Base-by-base conservation (phyloP, 805 yeast species). In the Starmerella apis region DNA sequence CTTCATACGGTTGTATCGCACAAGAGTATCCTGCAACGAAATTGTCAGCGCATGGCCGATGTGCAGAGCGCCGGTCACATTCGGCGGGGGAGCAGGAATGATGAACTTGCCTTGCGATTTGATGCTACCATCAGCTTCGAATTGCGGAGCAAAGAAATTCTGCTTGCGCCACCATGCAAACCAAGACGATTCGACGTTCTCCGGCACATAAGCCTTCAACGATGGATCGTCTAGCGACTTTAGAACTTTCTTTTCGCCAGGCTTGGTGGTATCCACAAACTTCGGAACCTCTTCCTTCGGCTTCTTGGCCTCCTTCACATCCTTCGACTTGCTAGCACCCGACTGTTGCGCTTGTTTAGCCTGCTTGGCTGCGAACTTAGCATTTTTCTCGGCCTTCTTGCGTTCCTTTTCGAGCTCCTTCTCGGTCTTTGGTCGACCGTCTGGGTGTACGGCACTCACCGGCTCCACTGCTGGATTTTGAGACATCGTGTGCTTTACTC, bases 21-120 rank as follows among this genome's bases (percentile, higher is more conserved):
- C 80, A 64, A 92, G 77, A 23, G 96, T 69, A 68, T 92, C 98
- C 73, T 92, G 98, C 63, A 92, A 83, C 31, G 97, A 74, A 54
- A 88, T 85, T 16, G 98, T 92, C 66, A 92, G 76, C 25, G 97
- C 98, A 68, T 92, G 98, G 60, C 98, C 98, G 68, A 92, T 92
- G 69, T 92, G 98, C 59, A 92, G 76, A 43, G 97, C 96, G 71
- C 98, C 98, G 43, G 98, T 92, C 57, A 92, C 95, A 67, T 92
- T 92, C 65, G 98, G 98, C 55, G 98, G 98, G 35, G 98, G 98
- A n/a, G 95, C 92, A 35, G 97, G 96, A 61, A 92, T 86, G 55
- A 83, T 76, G 69, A 90, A 92, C 18, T 74, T 64, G 59, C 97
- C 97, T 63, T 79, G 88, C 38, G 92, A 84, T 64, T 81, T 81